Conservation (phyloP, 1,284 basidiomycete genomes). For the Cryptococcus floricola region DNA sequence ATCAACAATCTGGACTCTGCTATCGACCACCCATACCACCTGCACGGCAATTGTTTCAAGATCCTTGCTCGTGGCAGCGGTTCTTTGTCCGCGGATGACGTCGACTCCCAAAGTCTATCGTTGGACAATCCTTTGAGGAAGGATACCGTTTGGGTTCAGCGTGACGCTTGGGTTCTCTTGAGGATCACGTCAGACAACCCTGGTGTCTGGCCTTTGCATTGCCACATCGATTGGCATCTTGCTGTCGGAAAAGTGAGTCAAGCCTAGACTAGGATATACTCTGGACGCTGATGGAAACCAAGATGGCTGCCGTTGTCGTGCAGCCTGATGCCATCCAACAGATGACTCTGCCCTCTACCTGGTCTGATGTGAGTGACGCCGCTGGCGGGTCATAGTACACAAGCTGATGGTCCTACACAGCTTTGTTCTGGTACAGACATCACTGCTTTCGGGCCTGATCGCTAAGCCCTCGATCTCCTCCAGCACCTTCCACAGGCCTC, state of each 20-base stretch:
- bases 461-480: not conserved
- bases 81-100: constrained; percentile 16
- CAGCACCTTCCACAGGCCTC: too few relatives aligned
- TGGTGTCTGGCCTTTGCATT: constrained; percentile 23
- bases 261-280: not conserved
- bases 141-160: constrained; percentile 38
- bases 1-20: constrained; percentile 40
- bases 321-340: not conserved
- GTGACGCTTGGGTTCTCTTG: constrained; percentile 20
- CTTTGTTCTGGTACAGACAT: constrained; percentile 15
- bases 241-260: constrained; percentile 7
- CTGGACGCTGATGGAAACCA: not conserved
- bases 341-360: not conserved
- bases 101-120: constrained; percentile 1
- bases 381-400: not conserved
- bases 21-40: constrained; percentile 42
- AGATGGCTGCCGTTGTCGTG: not conserved
- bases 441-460: constrained; percentile 13
- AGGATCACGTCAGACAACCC: constrained; percentile 18
- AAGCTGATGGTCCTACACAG: not conserved
- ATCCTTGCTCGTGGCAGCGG: constrained; percentile 40
- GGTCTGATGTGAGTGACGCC: not conserved
- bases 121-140: constrained; percentile 39
- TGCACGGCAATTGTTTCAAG: constrained; percentile 27
- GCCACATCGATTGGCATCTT: constrained; percentile 24